phyloP scores from a whole-genome alignment of 305 asterid species.

The Fraxinus floribunda region DNA sequence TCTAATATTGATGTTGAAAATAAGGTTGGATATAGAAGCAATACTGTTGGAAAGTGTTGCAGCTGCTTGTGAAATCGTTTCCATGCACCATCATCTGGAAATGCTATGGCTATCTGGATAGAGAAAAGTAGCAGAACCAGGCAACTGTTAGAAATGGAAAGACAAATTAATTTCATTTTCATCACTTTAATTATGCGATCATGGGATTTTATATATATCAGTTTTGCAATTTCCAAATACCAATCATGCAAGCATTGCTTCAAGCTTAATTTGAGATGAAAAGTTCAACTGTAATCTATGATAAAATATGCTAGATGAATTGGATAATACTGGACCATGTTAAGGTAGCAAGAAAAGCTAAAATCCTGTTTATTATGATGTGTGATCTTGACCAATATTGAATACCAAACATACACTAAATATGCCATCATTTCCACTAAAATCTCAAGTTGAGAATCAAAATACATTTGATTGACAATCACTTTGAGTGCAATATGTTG shows the following conservation, averaged over 20 bases:
- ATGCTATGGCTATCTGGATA: conserved; percentile 85
- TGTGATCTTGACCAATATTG: not conserved
- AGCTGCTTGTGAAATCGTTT: conserved; percentile 98
- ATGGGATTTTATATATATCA: not conserved
- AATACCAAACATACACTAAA: not conserved
- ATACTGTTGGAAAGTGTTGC: conserved; percentile 97
- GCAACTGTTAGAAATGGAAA: conserved; percentile 11
- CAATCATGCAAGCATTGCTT: not conserved
- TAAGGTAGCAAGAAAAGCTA: not conserved
- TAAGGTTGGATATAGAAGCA: conserved; percentile 18
- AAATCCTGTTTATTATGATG: not conserved
- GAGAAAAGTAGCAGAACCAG: conserved; percentile 14
- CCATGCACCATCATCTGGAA: conserved; percentile 99
- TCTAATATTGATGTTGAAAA: not conserved
- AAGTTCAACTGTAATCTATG: not conserved
- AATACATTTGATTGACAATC: not conserved
- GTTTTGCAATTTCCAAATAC: not conserved
- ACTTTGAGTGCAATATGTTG: not conserved
- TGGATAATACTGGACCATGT: not conserved
- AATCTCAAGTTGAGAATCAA: not conserved
- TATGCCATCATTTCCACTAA: not conserved
- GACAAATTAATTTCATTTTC: not conserved
- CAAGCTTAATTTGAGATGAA: not conserved
- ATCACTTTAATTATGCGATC: not conserved
- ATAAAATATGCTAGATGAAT: not conserved